Conservation (phyloP, 768 basidiomycete species). For the Pisolithus orientalis region DNA sequence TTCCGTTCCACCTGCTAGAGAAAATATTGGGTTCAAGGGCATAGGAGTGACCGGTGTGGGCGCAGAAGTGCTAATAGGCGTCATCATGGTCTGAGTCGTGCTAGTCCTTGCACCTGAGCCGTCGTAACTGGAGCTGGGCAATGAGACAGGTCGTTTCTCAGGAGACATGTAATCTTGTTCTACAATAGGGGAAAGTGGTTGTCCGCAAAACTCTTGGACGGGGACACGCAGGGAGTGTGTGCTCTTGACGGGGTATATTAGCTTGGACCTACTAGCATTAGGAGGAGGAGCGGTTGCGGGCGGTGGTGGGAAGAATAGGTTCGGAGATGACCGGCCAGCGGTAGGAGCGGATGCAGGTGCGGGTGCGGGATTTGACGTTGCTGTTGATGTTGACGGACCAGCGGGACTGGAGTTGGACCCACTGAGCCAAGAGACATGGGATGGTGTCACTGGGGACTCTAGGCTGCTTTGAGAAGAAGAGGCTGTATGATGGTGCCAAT, state of each 20-base stretch:
- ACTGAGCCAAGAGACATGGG: constrained; percentile 35
- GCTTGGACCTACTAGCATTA: constrained; percentile 25
- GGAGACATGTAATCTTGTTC: constrained; percentile 62
- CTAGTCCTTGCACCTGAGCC: constrained; percentile 21
- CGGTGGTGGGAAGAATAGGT: constrained; percentile 29
- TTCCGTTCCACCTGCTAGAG: constrained; percentile 22
- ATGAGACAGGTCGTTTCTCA: constrained; percentile 31
- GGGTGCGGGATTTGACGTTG: constrained; percentile 3
- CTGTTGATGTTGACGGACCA: constrained; percentile 3
- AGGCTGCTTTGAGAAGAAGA: constrained; percentile 26
- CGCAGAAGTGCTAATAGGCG: constrained; percentile 24
- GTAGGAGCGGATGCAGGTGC: constrained; percentile 4
- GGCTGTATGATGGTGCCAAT: constrained; percentile 29
- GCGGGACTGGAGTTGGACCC: constrained; percentile 6
- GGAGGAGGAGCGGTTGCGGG: constrained; percentile 27
- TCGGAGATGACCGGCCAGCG: constrained; percentile 17
- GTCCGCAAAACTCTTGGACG: constrained; percentile 20
- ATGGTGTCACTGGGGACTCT: constrained; percentile 30
- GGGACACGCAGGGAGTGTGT: constrained; percentile 40
- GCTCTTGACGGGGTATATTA: constrained; percentile 29
- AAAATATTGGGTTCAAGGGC: constrained; percentile 16
- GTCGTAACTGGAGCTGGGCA: constrained; percentile 22
- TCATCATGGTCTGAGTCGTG: constrained; percentile 29
- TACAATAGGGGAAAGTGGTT: constrained; percentile 57
- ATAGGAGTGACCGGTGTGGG: constrained; percentile 22